Evolutionary conservation across 495 filamentous ascomycete species (phyloP).

Genomic region (Astrothelium subdiscretum): DNA sequence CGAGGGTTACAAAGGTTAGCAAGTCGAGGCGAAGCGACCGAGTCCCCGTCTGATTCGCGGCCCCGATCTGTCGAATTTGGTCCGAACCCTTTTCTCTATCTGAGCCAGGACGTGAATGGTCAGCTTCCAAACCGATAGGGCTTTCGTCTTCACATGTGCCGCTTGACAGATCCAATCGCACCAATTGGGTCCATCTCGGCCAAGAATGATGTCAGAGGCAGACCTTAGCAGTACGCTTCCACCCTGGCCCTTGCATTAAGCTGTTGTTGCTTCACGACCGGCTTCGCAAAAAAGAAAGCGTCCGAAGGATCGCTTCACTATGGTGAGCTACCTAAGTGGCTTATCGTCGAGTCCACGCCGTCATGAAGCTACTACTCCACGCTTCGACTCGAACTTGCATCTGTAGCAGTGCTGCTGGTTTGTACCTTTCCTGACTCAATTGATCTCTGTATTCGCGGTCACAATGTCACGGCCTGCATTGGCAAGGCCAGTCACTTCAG

Average conservation of each 20-base stretch:
- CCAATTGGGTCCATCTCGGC: conserved; percentile 43
- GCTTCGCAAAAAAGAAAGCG: neutral
- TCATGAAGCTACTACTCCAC: neutral
- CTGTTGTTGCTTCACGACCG: neutral
- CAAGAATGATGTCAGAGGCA: conserved; percentile 70
- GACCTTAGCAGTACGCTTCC: too few species aligned
- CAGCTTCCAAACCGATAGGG: neutral
- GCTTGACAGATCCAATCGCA: neutral
- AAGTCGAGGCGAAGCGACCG: too few species aligned
- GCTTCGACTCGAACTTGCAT: neutral
- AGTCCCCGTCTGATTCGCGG: too few species aligned
- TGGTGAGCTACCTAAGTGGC: neutral
- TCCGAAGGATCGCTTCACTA: neutral
- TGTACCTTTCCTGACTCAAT: neutral
- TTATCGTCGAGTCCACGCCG: neutral
- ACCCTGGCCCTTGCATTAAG: neutral
- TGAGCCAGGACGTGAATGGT: neutral
- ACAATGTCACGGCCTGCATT: neutral
- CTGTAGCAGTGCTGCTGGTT: neutral
- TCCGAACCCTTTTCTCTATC: too few species aligned
- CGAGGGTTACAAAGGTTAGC: too few species aligned
- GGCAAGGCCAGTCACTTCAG: neutral
- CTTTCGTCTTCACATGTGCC: neutral
- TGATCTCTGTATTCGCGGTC: neutral
- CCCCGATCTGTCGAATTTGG: too few species aligned